These are phyloP conservation scores for Hamamelis virginiana DNA, from an alignment of 164 flowering plant genomes.

Conservation along the genomic window DNA sequence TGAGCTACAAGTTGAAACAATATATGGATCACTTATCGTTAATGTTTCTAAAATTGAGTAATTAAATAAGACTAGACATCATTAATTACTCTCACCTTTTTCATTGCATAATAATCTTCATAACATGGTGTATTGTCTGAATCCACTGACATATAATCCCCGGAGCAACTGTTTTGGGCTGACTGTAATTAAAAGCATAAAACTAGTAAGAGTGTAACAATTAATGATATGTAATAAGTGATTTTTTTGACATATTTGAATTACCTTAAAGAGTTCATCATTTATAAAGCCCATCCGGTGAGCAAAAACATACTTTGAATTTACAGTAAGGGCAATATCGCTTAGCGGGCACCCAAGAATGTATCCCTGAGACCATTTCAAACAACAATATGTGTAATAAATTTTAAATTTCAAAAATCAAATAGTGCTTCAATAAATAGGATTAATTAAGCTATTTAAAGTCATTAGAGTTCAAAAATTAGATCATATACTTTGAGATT, in stretches of 20 bases:
- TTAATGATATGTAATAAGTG: too few species aligned
- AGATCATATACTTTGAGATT: slow-evolving; percentile 4
- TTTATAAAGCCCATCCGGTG: background rate
- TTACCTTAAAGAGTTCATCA: slow-evolving; percentile 5
- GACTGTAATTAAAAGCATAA: slow-evolving; percentile 19
- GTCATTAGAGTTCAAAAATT: too few species aligned
- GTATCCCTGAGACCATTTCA: background rate
- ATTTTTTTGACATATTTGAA: background rate
- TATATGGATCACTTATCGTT: background rate
- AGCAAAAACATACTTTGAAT: background rate
- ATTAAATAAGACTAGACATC: background rate
- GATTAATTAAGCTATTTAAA: too few species aligned
- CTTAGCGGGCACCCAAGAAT: background rate
- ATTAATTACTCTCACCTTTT: slow-evolving; percentile 7
- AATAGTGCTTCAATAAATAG: too few species aligned
- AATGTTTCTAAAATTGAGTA: too few species aligned
- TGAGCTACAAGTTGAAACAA: slow-evolving; percentile 12
- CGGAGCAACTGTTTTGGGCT: slow-evolving; percentile 20
- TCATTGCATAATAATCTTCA: slow-evolving; percentile 12
- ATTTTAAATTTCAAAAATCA: too few species aligned
- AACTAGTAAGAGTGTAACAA: too few species aligned
- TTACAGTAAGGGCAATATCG: background rate
- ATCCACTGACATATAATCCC: slow-evolving; percentile 24
- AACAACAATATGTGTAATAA: too few species aligned
- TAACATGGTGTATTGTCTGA: slow-evolving; percentile 20